A percentile compares a stretch with the other conserved stretches of the same genome.
Conservation (phyloP, 495 filamentous ascomycete species). For the Schizothecium vesticola region DNA sequence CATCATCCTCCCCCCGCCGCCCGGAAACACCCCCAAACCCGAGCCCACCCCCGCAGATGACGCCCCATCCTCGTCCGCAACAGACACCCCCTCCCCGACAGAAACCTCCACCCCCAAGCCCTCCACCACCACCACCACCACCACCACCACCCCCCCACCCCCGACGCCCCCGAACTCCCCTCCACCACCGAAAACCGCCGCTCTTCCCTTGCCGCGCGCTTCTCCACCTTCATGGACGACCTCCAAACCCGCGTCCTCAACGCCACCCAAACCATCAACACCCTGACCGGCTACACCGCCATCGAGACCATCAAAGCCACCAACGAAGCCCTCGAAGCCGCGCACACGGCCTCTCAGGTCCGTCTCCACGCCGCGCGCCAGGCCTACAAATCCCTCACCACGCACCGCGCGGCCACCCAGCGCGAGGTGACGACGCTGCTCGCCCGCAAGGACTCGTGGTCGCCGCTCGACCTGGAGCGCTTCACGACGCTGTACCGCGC, state of each 20-base stretch:
- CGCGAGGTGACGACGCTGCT: conserved; percentile 92
- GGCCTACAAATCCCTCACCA: conserved; percentile 70
- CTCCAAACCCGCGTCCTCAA: conserved; percentile 77
- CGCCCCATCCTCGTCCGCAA: neutral
- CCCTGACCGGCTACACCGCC: conserved; percentile 86
- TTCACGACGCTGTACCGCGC: conserved; percentile 89
- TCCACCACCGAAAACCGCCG: conserved; percentile 70
- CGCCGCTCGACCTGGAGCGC: conserved; percentile 77
- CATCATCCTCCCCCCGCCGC: conserved; percentile 5
- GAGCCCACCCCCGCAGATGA: neutral
- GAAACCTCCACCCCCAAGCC: neutral
- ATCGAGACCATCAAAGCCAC: conserved; percentile 80
- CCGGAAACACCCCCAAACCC: neutral
- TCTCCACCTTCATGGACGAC: conserved; percentile 79
- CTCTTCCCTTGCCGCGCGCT: conserved; percentile 64
- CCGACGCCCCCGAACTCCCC: conserved; percentile 51
- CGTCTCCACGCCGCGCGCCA: conserved; percentile 66
- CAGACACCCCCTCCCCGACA: neutral
- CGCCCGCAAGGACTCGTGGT: conserved; percentile 91
- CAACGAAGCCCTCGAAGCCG: conserved; percentile 65
- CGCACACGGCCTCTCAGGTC: conserved; percentile 56
- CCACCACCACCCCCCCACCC: neutral
- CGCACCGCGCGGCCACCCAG: conserved; percentile 76
- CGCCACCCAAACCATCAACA: conserved; percentile 83
- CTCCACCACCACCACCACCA: neutral